A percentile compares a stretch with the other conserved stretches of the same genome.
Evolutionary conservation across 176 grass and related monocot genomes (phyloP).

Genomic region (Coix lacrymajobi): DNA sequence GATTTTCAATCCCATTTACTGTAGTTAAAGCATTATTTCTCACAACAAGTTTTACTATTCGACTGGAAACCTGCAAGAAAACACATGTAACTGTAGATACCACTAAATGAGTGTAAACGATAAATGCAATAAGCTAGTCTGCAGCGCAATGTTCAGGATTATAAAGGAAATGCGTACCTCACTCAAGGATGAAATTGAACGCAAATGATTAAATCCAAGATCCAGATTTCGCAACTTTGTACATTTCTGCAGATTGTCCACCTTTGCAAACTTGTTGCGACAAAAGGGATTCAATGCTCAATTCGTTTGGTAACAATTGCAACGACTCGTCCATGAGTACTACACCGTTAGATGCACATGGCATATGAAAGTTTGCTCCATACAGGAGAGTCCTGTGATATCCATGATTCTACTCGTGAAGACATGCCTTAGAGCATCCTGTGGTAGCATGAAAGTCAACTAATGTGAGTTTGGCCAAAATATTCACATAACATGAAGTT

Average conservation of each 20-base stretch:
- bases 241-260: conserved; percentile 81
- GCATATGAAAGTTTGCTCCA: conserved; percentile 79
- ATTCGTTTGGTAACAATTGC: conserved; percentile 75
- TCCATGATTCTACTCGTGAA: conserved; percentile 88
- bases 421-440: conserved; percentile 98
- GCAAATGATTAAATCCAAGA: conserved; percentile 91
- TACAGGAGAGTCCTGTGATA: conserved; percentile 76
- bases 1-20: conserved; percentile 71
- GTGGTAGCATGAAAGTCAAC: conserved; percentile 19
- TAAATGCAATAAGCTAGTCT: background rate
- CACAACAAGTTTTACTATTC: conserved; percentile 72
- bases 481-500: background rate
- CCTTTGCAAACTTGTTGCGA: conserved; percentile 80
- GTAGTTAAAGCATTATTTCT: conserved; percentile 87
- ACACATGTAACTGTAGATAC: conserved; percentile 29
- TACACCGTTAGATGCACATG: conserved; percentile 80
- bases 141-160: conserved; percentile 2
- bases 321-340: conserved; percentile 95
- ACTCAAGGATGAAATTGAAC: conserved; percentile 58
- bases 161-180: conserved; percentile 48
- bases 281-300: conserved; percentile 92
- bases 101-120: background rate
- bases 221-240: conserved; percentile 71
- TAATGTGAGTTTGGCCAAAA: conserved; percentile 11
- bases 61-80: conserved; percentile 64